These are phyloP conservation scores for Poteriospumella lacustris DNA, from an alignment of 108 stramenopile species.

Conservation along the genomic window DNA sequence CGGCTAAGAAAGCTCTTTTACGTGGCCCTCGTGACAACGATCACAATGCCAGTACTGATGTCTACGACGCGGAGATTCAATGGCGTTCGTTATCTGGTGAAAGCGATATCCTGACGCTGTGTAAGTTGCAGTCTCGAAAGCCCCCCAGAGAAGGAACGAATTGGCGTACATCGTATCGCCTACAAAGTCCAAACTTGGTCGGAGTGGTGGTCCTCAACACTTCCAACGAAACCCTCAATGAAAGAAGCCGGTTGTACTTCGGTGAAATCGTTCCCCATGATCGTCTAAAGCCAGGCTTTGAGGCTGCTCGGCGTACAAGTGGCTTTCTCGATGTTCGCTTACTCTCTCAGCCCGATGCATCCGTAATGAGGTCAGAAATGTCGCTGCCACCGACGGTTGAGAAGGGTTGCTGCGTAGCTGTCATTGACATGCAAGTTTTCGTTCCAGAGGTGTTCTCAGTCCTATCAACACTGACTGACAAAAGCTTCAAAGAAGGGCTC, in stretches of 20 bases:
- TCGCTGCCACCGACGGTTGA: neutral
- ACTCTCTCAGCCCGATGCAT: neutral
- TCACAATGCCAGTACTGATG: neutral
- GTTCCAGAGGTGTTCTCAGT: constrained; percentile 27
- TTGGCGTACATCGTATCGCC: constrained; percentile 1
- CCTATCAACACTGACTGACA: neutral
- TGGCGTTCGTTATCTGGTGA: neutral
- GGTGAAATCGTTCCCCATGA: constrained; percentile 14
- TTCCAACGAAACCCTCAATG: neutral
- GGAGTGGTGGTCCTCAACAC: neutral
- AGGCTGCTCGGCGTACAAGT: neutral
- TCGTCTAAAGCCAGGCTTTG: neutral
- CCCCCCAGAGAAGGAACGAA: neutral
- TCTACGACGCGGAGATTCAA: neutral
- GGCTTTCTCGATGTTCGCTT: neutral
- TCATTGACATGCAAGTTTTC: constrained; percentile 20
- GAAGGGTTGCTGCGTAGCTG: neutral
- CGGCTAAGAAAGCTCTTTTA: neutral
- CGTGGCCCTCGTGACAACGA: neutral
- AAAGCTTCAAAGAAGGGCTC: neutral
- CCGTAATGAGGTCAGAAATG: neutral
- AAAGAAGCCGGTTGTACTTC: neutral
- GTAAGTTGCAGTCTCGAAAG: neutral
- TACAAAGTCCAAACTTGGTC: neutral
- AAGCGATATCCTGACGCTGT: neutral